Evolutionary conservation across 2,329 filamentous ascomycete species (phyloP).

Genomic region (Penicillium olsonii): DNA sequence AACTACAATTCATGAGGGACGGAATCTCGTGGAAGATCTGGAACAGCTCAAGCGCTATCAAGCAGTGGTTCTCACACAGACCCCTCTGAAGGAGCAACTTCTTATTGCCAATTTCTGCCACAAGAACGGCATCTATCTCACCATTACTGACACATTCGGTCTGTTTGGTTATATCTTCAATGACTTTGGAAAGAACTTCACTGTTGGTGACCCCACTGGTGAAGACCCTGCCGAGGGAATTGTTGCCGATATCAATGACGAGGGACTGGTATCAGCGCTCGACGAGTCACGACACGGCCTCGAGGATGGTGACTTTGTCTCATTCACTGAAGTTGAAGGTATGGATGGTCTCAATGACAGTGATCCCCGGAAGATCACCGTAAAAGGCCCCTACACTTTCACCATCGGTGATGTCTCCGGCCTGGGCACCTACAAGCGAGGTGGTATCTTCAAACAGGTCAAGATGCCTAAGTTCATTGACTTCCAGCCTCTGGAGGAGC

Average conservation of each 20-base stretch:
- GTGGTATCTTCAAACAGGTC: conserved; percentile 90
- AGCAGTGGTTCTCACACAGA: conserved; percentile 86
- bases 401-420: conserved; percentile 91
- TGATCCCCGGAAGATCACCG: conserved; percentile 84
- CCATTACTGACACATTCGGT: conserved; percentile 85
- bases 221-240: conserved; percentile 88
- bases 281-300: conserved; percentile 94
- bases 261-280: conserved; percentile 86
- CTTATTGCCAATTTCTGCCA: conserved; percentile 91
- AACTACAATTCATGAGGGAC: conserved; percentile 68
- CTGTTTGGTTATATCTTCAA: conserved; percentile 96
- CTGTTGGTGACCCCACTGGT: conserved; percentile 83
- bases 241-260: conserved; percentile 83
- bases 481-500: conserved; percentile 77
- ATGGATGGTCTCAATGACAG: conserved; percentile 84
- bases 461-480: conserved; percentile 96
- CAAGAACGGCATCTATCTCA: conserved; percentile 85
- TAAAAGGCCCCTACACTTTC: conserved; percentile 96
- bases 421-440: conserved; percentile 82
- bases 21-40: conserved; percentile 72
- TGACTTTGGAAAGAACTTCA: conserved; percentile 94
- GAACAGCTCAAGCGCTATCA: conserved; percentile 87
- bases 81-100: conserved; percentile 76
- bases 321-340: conserved; percentile 88
- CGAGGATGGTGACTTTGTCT: conserved; percentile 95